These are phyloP conservation scores for Bacterosira constricta DNA, from an alignment of 108 stramenopile species.

Conservation along the genomic window DNA sequence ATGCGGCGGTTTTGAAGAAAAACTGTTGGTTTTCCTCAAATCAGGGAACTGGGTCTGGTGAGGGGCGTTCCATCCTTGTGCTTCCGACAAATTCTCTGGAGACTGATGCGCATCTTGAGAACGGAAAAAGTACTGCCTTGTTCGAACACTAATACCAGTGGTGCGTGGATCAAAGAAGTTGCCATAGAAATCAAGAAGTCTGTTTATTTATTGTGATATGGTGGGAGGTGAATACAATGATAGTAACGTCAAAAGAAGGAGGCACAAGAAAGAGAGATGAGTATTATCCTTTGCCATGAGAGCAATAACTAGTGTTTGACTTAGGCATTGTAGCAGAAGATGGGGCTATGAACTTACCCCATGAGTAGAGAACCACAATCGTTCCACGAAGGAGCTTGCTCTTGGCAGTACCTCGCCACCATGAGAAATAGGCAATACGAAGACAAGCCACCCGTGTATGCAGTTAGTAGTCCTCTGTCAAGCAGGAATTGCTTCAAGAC, in stretches of 20 bases:
- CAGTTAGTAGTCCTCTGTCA: slow-evolving; percentile 83
- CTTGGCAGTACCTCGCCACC: slow-evolving; percentile 89
- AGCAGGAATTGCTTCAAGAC: slow-evolving; percentile 89
- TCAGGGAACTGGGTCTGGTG: slow-evolving; percentile 26
- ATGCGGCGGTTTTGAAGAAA: slow-evolving; percentile 42
- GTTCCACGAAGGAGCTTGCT: slow-evolving; percentile 70
- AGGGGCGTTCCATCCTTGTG: slow-evolving; percentile 10
- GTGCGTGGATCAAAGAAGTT: slow-evolving; percentile 90
- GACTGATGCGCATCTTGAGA: slow-evolving; percentile 42
- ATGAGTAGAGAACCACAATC: slow-evolving; percentile 92
- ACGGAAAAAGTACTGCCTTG: slow-evolving; percentile 76
- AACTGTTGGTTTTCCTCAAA: slow-evolving; percentile 53
- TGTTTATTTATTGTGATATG: background rate
- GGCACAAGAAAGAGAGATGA: background rate
- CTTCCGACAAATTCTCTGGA: slow-evolving; percentile 1
- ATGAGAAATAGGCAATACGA: slow-evolving; percentile 92
- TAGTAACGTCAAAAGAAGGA: background rate
- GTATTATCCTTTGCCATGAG: too few species aligned
- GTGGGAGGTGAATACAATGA: too few species aligned
- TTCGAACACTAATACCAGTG: slow-evolving; percentile 75
- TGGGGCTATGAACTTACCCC: slow-evolving; percentile 46
- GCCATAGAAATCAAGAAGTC: slow-evolving; percentile 91
- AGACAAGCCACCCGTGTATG: slow-evolving; percentile 92
- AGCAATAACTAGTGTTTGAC: too few species aligned
- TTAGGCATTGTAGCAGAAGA: too few species aligned